Conservation (phyloP, 257 asterid genomes). For the Solanum chiquidenum region DNA sequence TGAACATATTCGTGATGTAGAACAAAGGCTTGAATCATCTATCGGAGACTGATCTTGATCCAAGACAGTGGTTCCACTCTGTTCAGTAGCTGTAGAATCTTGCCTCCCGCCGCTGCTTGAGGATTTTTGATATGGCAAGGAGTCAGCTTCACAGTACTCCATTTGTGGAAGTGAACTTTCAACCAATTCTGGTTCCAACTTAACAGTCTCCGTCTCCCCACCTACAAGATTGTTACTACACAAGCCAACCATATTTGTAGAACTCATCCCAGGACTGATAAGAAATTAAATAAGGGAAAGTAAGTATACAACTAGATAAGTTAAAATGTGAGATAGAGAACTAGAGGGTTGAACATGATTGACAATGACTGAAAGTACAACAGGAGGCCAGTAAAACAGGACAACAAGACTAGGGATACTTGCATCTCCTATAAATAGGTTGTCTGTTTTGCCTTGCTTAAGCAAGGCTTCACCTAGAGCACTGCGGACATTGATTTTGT, state of each 20-base stretch:
- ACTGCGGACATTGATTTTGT: not conserved
- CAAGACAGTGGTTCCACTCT: conserved; percentile 16
- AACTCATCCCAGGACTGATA: conserved; percentile 38
- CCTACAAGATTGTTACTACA: conserved; percentile 25
- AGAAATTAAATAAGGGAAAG: conserved; percentile 14
- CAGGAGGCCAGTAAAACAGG: not conserved
- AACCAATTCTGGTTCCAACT: conserved; percentile 25
- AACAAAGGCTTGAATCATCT: conserved; percentile 58
- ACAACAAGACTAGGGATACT: not conserved
- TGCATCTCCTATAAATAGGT: not conserved
- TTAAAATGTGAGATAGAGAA: not conserved
- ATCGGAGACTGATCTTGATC: conserved; percentile 28
- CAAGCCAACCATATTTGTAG: conserved; percentile 12
- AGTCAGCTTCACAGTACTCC: conserved; percentile 10
- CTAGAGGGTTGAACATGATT: not conserved
- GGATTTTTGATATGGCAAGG: conserved; percentile 1
- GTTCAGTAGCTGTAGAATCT: conserved; percentile 26
- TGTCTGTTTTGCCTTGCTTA: not conserved
- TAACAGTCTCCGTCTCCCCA: conserved; percentile 29
- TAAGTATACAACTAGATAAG: not conserved
- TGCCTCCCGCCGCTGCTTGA: conserved; percentile 16
- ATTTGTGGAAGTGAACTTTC: conserved; percentile 31
- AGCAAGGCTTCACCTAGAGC: not conserved
- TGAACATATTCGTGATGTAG: conserved; percentile 58
- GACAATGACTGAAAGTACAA: not conserved